Conservation (phyloP, 495 filamentous ascomycete species). For the Sabuloglossum arenarium region DNA sequence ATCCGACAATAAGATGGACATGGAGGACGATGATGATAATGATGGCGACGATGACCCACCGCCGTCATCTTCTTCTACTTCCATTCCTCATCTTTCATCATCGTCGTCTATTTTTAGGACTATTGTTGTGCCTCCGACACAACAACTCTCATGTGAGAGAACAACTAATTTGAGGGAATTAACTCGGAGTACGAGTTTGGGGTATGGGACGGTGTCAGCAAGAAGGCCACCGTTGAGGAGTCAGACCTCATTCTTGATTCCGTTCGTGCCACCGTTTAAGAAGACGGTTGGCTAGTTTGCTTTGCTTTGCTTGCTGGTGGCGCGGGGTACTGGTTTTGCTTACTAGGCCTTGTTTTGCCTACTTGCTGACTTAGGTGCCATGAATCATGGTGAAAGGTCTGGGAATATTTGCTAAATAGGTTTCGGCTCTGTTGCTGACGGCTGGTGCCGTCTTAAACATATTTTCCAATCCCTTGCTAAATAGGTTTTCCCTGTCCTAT, state of each 20-base stretch:
- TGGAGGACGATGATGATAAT: background rate
- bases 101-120: background rate
- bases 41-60: background rate
- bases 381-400: too few species aligned
- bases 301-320: too few species aligned
- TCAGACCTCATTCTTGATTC: background rate
- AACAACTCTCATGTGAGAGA: background rate
- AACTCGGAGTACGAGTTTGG: background rate
- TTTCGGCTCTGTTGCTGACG: too few species aligned
- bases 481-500: too few species aligned
- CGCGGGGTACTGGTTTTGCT: too few species aligned
- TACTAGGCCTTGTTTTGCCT: too few species aligned
- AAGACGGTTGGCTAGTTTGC: too few species aligned
- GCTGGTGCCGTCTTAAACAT: too few species aligned
- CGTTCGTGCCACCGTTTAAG: conserved; percentile 7
- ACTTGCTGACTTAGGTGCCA: too few species aligned
- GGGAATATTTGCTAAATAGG: too few species aligned
- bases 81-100: background rate
- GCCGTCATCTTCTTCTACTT: background rate
- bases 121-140: background rate
- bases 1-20: background rate
- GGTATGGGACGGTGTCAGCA: conserved; percentile 1
- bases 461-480: too few species aligned
- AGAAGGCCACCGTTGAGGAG: background rate
- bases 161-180: background rate